Percentiles rank a stretch among this genome's conserved stretches.
Conservation (phyloP, 2,329 filamentous ascomycete species). For the Biscogniauxia sp. region DNA sequence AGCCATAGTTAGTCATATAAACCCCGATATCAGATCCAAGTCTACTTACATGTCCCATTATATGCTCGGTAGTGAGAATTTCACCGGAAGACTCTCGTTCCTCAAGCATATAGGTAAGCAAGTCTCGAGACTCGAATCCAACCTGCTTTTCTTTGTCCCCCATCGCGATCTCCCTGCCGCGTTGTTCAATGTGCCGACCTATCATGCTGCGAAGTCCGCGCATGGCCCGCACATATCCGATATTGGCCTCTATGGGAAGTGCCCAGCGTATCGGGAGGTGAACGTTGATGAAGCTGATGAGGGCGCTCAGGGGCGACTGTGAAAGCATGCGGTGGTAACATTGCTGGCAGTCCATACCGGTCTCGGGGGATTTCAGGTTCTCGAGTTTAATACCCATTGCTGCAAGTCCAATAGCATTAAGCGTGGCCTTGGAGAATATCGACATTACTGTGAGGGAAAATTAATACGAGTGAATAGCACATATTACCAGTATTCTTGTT, state of each 20-base stretch:
- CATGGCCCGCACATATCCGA: constrained; percentile 34
- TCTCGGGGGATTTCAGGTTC: constrained; percentile 22
- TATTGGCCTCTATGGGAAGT: constrained; percentile 37
- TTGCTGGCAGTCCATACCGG: constrained; percentile 25
- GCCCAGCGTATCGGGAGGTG: constrained; percentile 35
- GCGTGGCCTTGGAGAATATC: constrained; percentile 23
- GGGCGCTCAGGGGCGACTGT: constrained; percentile 19
- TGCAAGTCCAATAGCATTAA: constrained; percentile 37
- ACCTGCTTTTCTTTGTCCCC: constrained; percentile 15
- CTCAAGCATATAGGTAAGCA: constrained; percentile 36
- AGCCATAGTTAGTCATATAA: not conserved
- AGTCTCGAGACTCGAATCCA: constrained; percentile 21
- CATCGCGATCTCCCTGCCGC: constrained; percentile 22
- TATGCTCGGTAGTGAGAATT: constrained; percentile 10
- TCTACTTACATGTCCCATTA: constrained; percentile 13
- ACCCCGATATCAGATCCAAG: not conserved
- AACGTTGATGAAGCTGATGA: constrained; percentile 30
- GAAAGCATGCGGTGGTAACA: constrained; percentile 29
- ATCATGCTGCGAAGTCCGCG: constrained; percentile 30
- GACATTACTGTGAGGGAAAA: constrained; percentile 28
- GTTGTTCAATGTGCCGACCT: constrained; percentile 24
- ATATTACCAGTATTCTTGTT: not conserved
- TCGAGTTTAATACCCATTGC: constrained; percentile 35
- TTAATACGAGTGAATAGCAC: not conserved
- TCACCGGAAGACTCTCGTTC: constrained; percentile 15